phyloP scores from a whole-genome alignment of 2,329 filamentous ascomycete genomes.

The Colletotrichum sp. region DNA sequence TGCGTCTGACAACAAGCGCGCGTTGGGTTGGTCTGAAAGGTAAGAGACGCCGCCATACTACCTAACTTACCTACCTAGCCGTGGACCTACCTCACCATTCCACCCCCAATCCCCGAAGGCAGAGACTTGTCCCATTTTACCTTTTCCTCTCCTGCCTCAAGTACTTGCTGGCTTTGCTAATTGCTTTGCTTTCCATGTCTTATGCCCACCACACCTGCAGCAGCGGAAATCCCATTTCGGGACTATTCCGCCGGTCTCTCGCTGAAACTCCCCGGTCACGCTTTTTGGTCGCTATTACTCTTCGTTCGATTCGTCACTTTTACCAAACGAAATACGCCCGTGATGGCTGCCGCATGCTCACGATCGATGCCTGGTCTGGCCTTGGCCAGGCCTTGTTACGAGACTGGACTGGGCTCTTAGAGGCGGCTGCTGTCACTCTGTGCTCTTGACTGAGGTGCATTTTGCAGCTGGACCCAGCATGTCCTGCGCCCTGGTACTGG shows the following conservation, averaged over 20 bases:
- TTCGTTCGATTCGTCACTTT: not conserved
- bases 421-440: not conserved
- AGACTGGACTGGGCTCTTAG: not conserved
- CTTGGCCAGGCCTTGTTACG: not conserved
- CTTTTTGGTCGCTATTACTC: not conserved
- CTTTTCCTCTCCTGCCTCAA: not conserved
- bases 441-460: not conserved
- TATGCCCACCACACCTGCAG: not conserved
- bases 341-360: not conserved
- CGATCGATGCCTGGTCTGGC: not conserved
- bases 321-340: not conserved
- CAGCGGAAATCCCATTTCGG: not conserved
- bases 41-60: not conserved
- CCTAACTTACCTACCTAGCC: not conserved
- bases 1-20: not conserved
- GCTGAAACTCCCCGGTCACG: not conserved
- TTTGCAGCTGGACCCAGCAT: not conserved
- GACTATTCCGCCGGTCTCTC: not conserved
- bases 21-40: not conserved
- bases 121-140: not conserved
- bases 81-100: not conserved
- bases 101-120: not conserved
- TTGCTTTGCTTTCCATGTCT: not conserved
- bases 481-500: not conserved
- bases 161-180: not conserved